Evolutionary conservation across 495 filamentous ascomycete species (phyloP), one percentile per base, ranked within the genome.

Genomic region (Darksidea phi): DNA sequence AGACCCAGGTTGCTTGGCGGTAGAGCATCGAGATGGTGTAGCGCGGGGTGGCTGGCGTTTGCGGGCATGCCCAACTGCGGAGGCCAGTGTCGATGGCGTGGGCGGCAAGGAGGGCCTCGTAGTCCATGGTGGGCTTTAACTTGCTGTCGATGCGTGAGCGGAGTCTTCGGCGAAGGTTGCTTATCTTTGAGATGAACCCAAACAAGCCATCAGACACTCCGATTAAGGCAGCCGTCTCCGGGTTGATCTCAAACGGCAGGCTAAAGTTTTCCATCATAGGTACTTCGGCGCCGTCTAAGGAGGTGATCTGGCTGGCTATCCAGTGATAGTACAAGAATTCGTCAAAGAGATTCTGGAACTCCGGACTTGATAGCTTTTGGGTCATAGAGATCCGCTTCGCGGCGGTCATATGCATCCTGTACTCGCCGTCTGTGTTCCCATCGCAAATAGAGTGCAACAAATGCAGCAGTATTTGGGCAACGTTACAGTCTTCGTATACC

Each of bases 321-420:
- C 91, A 88, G 74, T 95, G 89, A 67, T 95, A 96, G 72, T 90
- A 87, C 76, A 95, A 95, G 78, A 95, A 95, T 72, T 95, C 91
- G 72, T 89, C 82, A 64, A 96, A 88, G 70, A 96, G 95, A 61
- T 85, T 84, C 49, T 69, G 69, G 47, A 73, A 73, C 41, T 73
- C 71, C 11, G 60, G 58, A 43, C 70, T 69, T 11, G 48, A 53
- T 1, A 69, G 67, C 70, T 71, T 82, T 62, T 74, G 85, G 4
- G 75, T 77, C 28, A 76, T 68, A n/a, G 94, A 80, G 48, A 95
- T 79, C 50, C 80, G 81, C 59, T 88, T 82, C 60, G 90, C 91
- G 2, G 84, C 88, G 61, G 86, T 78, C 64, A 96, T 86, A 70
- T 96, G 91, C 47, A 86, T 78, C 32, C 90, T 81, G 74, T 95